Evolutionary conservation across 129 eudicot species (phyloP), one percentile per base, ranked within the genome.

Genomic region (Cynara cardunculus): DNA sequence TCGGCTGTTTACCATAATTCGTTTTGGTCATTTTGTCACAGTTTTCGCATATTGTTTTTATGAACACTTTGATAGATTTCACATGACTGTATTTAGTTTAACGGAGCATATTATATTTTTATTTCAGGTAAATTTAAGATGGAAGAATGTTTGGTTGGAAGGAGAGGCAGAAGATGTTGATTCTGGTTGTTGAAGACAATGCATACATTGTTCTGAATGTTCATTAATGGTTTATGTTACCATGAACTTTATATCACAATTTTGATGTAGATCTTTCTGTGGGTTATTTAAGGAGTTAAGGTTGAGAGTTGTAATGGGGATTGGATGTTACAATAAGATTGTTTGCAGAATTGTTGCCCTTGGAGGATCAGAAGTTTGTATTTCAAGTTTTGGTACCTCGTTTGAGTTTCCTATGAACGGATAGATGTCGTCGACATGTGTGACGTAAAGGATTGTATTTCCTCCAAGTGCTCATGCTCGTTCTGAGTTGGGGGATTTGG

Each of bases 261-360:
- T 83, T 77, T 83, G 82, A 70, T 77, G 68, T 77, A 59, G 72
- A 28, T 76, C 26, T 21, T 56, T 56, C 10, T n/a, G 67, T n/a
- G 67, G 35, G 53, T 46, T 34, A 13, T 31, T 82, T 14, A 75
- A 75, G 53, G 65, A 10, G 44, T 35, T 66, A 35, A 34, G 66
- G 66, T 41, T 25, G 41, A 39, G 75, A 70, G 78, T 71, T 69
- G 4, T 39, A 68, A 70, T 39, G 27, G 35, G 78, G 64, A 4
- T 71, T 76, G 2, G 59, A 2, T 27, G 67, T 56, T 19, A 5
- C 65, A 56, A 56, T 56, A 56, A 74, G 35, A 74, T 79, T 80
- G 83, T 71, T 56, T 56, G 25, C 65, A 44, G 7, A 24, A 32
- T 24, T 37, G 27, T 31, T 71, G 41, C 34, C 35, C 25, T 10